Percentiles rank a stretch among this genome's conserved stretches.
These are phyloP conservation scores for Fusarium sp. DNA, from an alignment of 2,329 filamentous ascomycete species.

Conservation along the genomic window DNA sequence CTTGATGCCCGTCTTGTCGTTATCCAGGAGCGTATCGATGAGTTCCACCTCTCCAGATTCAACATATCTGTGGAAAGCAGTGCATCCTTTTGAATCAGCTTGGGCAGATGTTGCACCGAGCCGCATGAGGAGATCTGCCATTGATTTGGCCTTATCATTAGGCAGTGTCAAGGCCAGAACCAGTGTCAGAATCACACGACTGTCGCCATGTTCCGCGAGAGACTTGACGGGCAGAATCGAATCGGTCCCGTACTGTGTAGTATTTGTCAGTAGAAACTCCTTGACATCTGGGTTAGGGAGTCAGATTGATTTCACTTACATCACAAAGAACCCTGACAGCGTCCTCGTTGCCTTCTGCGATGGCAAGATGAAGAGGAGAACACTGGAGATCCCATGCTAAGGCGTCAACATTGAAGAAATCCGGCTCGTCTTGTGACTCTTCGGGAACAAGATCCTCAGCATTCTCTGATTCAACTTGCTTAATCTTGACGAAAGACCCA, in stretches of 20 bases:
- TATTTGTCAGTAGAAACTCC: constrained; percentile 16
- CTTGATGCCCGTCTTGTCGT: constrained; percentile 69
- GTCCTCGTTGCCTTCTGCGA: constrained; percentile 75
- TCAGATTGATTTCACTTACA: constrained; percentile 46
- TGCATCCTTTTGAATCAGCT: constrained; percentile 71
- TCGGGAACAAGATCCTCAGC: constrained; percentile 57
- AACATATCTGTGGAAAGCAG: constrained; percentile 73
- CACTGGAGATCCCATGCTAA: constrained; percentile 82
- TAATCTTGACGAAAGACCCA: constrained; percentile 79
- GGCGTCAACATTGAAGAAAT: constrained; percentile 82
- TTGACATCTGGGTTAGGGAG: background rate
- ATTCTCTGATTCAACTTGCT: constrained; percentile 51
- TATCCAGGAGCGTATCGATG: constrained; percentile 60
- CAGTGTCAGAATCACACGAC: constrained; percentile 73
- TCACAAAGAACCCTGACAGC: constrained; percentile 75
- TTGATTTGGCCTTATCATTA: constrained; percentile 68
- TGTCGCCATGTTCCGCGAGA: constrained; percentile 59
- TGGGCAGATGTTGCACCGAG: constrained; percentile 79
- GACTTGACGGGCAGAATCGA: constrained; percentile 79
- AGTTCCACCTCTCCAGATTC: constrained; percentile 58
- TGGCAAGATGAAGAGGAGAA: constrained; percentile 81
- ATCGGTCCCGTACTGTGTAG: constrained; percentile 76
- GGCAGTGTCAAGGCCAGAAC: constrained; percentile 74
- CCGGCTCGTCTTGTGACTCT: constrained; percentile 71
- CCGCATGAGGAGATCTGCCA: constrained; percentile 71